Conservation (phyloP, 345 rosid species). For the Carallia brachiata region DNA sequence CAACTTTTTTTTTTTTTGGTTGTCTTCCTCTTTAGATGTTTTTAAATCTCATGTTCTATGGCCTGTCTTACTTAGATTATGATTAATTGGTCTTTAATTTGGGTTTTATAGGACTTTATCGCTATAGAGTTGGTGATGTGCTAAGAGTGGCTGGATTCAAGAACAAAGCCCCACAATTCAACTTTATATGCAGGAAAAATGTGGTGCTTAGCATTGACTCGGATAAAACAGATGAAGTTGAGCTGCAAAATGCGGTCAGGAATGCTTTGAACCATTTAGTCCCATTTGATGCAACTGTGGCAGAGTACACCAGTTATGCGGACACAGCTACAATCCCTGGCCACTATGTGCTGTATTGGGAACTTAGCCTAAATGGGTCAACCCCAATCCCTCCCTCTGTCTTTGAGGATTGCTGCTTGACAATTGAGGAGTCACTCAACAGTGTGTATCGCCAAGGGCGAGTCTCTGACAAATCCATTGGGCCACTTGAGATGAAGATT, state of each 20-base stretch:
- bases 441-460: conserved; percentile 95
- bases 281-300: conserved; percentile 68
- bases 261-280: conserved; percentile 75
- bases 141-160: conserved; percentile 90
- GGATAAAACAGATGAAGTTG: conserved; percentile 97
- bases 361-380: conserved; percentile 55
- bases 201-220: conserved; percentile 87
- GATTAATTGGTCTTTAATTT: neutral
- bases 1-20: neutral
- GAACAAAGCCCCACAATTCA: conserved; percentile 93
- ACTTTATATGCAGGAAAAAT: conserved; percentile 90
- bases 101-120: conserved; percentile 56
- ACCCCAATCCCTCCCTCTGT: conserved; percentile 89
- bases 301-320: conserved; percentile 90
- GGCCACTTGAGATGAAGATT: conserved; percentile 85
- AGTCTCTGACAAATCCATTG: conserved; percentile 81
- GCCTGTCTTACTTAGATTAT: neutral
- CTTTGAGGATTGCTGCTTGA: conserved; percentile 85
- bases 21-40: too few relatives aligned
- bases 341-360: conserved; percentile 92
- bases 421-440: conserved; percentile 88
- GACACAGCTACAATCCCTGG: conserved; percentile 77
- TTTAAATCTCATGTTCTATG: neutral
- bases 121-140: conserved; percentile 96
- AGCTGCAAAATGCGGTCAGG: conserved; percentile 85